Evolutionary conservation across 202 grass and related monocot genomes (phyloP).

Genomic region (Carex sylvatica): DNA sequence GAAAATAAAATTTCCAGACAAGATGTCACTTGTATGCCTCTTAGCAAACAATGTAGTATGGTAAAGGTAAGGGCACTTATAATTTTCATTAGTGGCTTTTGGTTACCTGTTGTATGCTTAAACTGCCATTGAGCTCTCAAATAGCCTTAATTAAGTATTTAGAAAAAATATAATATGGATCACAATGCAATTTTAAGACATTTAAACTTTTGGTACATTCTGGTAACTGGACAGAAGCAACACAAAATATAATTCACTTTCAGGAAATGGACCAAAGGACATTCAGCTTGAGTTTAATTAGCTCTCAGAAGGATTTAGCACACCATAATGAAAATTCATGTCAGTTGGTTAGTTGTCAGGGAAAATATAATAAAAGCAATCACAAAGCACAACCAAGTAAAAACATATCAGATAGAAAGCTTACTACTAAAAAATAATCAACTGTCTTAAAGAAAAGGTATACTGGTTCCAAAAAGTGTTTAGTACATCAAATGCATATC

Average conservation of each 20-base stretch:
- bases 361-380: background rate
- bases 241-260: background rate
- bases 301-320: background rate
- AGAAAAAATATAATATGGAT: background rate
- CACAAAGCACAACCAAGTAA: background rate
- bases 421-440: background rate
- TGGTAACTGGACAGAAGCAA: background rate
- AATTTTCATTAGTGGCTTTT: background rate
- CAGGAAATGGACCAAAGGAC: background rate
- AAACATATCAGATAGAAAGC: background rate
- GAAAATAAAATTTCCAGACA: slow-evolving; percentile 26
- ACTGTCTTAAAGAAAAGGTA: background rate
- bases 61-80: background rate
- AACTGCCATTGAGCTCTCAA: background rate
- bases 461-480: background rate
- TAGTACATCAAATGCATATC: background rate
- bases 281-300: background rate
- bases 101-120: background rate
- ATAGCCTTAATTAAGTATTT: background rate
- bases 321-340: background rate
- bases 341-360: background rate
- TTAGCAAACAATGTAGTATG: background rate
- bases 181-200: background rate
- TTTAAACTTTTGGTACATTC: background rate
- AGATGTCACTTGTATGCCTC: slow-evolving; percentile 6